Base-by-base conservation (phyloP, 1,284 basidiomycete species). In the Ustilago esculenta region DNA sequence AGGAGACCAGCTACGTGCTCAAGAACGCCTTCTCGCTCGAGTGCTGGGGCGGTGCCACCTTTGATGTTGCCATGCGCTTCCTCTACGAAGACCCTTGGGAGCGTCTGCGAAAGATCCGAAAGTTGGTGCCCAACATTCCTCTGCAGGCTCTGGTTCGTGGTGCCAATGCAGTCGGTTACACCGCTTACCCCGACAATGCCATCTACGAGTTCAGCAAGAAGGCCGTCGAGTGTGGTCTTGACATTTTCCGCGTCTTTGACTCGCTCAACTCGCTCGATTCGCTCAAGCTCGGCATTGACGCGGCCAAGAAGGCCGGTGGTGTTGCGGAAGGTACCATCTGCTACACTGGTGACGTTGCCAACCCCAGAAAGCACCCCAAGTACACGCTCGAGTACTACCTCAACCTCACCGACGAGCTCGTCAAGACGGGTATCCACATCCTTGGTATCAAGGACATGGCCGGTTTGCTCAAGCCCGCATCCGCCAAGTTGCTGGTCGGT, bases 31-130 rank as follows among this genome's bases (percentile, higher is more conserved):
- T 94, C 86, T 91, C 91, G 81, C 84, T 99, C 72, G 96, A 99
- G 83, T 98, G 95, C 87, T 99, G 96, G 96, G 96, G 96, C 81
- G 96, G 96, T 72, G 96, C 96, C 42, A 98, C 96, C 5, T 99
- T 99, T 81, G 96, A 98, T 83, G 96, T 99, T 44, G 91, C 96
- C 29, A 98, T 98, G 95, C 90, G 95, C 55, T 98, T 99, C 90
- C 85, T 99, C 82, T 98, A 98, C 83, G 96, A 99, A 84, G 96
- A 99, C 84, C 96, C 96, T 77, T 99, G 96, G 96, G 95, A 98
- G 83, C 89, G 96, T 77, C 85, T 98, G 85, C 90, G 96, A 73
- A 91, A 91, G 36, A 87, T 99, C 63, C 89, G 96, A 73, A 93
- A 94, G 84, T 87, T 98, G 51, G 96, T 98, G 14, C 96, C 96